A percentile compares a stretch with the other conserved stretches of the same genome.
Evolutionary conservation across 352 stramenopile species (phyloP).

Genomic region (Globisporangium irregulare): DNA sequence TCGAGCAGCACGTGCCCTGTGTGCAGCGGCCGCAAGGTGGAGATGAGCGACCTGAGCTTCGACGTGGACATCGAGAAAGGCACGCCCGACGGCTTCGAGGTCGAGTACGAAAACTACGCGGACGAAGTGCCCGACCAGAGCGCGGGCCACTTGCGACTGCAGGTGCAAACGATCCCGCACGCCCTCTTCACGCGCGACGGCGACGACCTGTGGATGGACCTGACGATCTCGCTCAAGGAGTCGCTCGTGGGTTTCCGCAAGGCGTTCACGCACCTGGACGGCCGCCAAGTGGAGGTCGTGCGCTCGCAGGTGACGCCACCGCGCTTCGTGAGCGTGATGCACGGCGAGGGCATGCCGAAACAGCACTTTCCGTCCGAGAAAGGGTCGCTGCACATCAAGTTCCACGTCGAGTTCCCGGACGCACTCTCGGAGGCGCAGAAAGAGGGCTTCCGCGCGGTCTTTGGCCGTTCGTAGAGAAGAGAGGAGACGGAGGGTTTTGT

Average conservation of each 20-base stretch:
- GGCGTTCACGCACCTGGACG: slow-evolving; percentile 92
- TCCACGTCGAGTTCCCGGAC: slow-evolving; percentile 94
- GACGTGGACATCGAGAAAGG: slow-evolving; percentile 96
- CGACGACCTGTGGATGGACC: slow-evolving; percentile 94
- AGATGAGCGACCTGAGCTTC: slow-evolving; percentile 93
- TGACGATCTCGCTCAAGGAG: slow-evolving; percentile 94
- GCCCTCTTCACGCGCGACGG: slow-evolving; percentile 90
- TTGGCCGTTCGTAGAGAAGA: slow-evolving; percentile 33
- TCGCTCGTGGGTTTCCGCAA: slow-evolving; percentile 93
- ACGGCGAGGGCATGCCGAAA: slow-evolving; percentile 95
- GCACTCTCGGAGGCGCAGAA: slow-evolving; percentile 85
- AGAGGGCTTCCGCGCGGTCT: slow-evolving; percentile 49
- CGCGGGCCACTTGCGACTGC: slow-evolving; percentile 91
- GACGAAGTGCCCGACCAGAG: slow-evolving; percentile 89
- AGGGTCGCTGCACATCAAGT: slow-evolving; percentile 93
- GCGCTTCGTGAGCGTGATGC: slow-evolving; percentile 87
- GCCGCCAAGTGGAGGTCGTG: slow-evolving; percentile 85
- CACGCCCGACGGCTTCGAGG: slow-evolving; percentile 90
- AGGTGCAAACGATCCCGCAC: slow-evolving; percentile 86
- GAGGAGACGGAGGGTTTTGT: not conserved
- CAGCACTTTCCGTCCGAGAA: slow-evolving; percentile 83
- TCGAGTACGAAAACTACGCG: slow-evolving; percentile 92
- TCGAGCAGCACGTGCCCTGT: slow-evolving; percentile 92
- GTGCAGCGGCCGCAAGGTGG: slow-evolving; percentile 76
- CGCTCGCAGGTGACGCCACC: slow-evolving; percentile 90